A percentile compares a stretch with the other conserved stretches of the same genome.
These are phyloP conservation scores for Dillenia turbinata DNA, from an alignment of 164 flowering plant genomes.

Conservation along the genomic window DNA sequence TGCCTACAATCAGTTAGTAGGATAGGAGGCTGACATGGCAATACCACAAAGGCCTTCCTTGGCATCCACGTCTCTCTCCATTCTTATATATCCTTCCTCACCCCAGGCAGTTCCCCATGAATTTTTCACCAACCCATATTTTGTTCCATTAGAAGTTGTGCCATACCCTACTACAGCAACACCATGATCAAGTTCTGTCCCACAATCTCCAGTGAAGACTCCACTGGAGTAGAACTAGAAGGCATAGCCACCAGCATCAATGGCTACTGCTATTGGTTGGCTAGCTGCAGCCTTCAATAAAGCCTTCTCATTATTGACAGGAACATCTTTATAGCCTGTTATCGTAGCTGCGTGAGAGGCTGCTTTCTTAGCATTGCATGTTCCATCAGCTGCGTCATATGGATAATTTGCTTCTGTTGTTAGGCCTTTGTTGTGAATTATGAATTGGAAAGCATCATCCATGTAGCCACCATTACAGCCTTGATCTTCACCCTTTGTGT, in stretches of 20 bases:
- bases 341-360: constrained; percentile 19
- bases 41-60: constrained; percentile 37
- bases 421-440: constrained; percentile 19
- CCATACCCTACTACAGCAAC: constrained; percentile 45
- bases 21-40: constrained; percentile 35
- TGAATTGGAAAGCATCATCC: constrained; percentile 30
- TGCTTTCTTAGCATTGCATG: constrained; percentile 14
- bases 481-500: constrained; percentile 11
- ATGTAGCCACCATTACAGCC: constrained; percentile 32
- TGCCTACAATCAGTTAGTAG: constrained; percentile 1
- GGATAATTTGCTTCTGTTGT: constrained; percentile 25
- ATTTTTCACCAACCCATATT: constrained; percentile 41
- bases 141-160: constrained; percentile 21
- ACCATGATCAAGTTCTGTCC: constrained; percentile 24
- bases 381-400: constrained; percentile 18
- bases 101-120: constrained; percentile 43
- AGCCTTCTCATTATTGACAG: constrained; percentile 21
- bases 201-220: constrained; percentile 33
- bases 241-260: constrained; percentile 21
- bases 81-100: constrained; percentile 37
- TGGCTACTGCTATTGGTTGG: constrained; percentile 27
- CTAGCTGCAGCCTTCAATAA: constrained; percentile 27
- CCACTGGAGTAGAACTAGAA: constrained; percentile 25
- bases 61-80: constrained; percentile 23
- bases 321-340: constrained; percentile 29